Evolutionary conservation across 495 filamentous ascomycete species (phyloP).

Genomic region (Tuber borchii): DNA sequence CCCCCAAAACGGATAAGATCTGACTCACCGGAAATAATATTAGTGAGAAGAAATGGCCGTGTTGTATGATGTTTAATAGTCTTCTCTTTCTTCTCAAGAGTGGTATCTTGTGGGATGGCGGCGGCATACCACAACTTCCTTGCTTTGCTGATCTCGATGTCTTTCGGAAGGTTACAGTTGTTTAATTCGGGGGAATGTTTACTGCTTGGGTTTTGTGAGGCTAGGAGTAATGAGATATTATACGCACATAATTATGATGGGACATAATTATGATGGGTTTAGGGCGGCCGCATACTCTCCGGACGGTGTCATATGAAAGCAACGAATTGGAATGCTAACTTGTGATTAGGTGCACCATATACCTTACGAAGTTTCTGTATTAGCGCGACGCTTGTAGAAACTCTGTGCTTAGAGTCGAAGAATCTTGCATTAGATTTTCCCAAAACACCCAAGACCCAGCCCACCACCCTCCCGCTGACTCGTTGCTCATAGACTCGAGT

Average conservation of each 20-base stretch:
- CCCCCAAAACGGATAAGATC: slow-evolving; percentile 24
- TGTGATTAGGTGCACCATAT: neutral
- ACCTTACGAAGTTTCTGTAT: neutral
- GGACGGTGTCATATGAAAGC: neutral
- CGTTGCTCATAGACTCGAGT: neutral
- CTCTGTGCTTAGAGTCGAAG: neutral
- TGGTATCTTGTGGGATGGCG: neutral
- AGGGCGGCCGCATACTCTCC: neutral
- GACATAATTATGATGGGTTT: neutral
- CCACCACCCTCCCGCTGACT: neutral
- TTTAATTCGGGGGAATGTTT: neutral
- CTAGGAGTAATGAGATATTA: neutral
- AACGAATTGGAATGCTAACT: neutral
- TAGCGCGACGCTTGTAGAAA: neutral
- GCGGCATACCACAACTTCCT: neutral
- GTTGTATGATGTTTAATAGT: neutral
- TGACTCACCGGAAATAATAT: slow-evolving; percentile 19
- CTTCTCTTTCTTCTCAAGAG: neutral
- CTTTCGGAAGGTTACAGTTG: neutral
- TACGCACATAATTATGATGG: neutral
- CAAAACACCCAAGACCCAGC: neutral
- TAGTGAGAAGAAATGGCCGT: neutral
- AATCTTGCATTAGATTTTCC: neutral
- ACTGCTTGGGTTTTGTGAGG: neutral
- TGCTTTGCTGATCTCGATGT: neutral